phyloP scores from a whole-genome alignment of 805 yeast species.

The Grigorovia humatica region DNA sequence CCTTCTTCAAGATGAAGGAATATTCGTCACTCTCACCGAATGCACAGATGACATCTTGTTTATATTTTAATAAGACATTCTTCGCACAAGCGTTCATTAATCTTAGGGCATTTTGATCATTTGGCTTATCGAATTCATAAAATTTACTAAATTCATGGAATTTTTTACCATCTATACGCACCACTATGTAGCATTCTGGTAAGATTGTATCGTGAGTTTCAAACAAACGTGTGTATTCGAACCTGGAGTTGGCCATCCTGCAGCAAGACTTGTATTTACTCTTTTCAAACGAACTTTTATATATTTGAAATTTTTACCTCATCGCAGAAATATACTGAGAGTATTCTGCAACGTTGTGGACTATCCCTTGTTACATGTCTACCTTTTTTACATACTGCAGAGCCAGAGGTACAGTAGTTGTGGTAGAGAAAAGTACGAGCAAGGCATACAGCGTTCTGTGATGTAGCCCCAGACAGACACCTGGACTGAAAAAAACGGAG shows the following conservation, averaged over 20 bases:
- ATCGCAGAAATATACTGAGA: not conserved
- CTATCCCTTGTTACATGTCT: not conserved
- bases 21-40: constrained; percentile 96
- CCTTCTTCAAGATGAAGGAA: constrained; percentile 60
- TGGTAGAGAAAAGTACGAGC: too few species aligned
- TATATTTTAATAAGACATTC: constrained; percentile 49
- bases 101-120: constrained; percentile 63
- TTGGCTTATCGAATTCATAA: constrained; percentile 79
- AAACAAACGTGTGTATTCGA: constrained; percentile 75
- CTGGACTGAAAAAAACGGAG: too few species aligned
- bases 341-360: too few species aligned
- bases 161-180: constrained; percentile 88
- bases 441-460: too few species aligned
- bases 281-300: not conserved
- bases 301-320: not conserved
- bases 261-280: not conserved
- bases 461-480: too few species aligned
- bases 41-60: constrained; percentile 65
- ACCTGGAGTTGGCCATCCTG: constrained; percentile 72
- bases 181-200: constrained; percentile 72
- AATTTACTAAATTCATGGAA: constrained; percentile 73
- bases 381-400: not conserved
- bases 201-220: constrained; percentile 65
- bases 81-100: constrained; percentile 78
- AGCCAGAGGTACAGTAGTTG: too few species aligned